Percentiles rank a stretch among this genome's conserved stretches.
Conservation (phyloP, 2,329 filamentous ascomycete species). For the Sphaceloma murrayae region DNA sequence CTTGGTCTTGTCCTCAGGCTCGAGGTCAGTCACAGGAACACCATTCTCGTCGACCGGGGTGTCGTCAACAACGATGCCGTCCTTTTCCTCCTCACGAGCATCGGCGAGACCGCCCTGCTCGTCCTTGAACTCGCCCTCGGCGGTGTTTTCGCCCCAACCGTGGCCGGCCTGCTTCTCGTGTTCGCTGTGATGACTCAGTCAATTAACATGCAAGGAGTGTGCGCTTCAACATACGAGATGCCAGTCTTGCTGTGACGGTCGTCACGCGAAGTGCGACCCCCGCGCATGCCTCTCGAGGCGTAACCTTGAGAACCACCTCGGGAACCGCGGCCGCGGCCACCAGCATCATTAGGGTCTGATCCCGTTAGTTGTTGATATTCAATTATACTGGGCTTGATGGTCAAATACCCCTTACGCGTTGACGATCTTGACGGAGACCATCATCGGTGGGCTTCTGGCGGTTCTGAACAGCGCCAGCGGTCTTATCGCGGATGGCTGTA, state of each 20-base stretch:
- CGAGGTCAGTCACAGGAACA: constrained; percentile 28
- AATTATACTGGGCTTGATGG: no score
- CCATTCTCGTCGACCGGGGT: constrained; percentile 33
- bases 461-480: constrained; percentile 72
- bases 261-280: constrained; percentile 37
- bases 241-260: constrained; percentile 54
- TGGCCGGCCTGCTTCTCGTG: constrained; percentile 81
- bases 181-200: constrained; percentile 44
- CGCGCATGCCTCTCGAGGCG: constrained; percentile 47
- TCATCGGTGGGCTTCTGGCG: constrained; percentile 70
- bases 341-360: constrained; percentile 30
- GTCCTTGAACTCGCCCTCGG: constrained; percentile 75
- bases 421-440: constrained; percentile 42
- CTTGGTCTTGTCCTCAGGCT: constrained; percentile 64
- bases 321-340: constrained; percentile 38
- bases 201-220: background rate
- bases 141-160: constrained; percentile 79
- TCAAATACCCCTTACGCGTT: constrained; percentile 32
- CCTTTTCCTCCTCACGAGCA: constrained; percentile 74
- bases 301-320: constrained; percentile 42
- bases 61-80: constrained; percentile 38
- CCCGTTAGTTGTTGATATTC: no score
- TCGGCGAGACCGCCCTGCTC: constrained; percentile 87
- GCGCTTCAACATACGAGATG: constrained; percentile 42
- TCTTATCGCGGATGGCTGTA: constrained; percentile 80